phyloP scores from a whole-genome alignment of 2,329 filamentous ascomycete genomes.

The Fusarium ambrosium region DNA sequence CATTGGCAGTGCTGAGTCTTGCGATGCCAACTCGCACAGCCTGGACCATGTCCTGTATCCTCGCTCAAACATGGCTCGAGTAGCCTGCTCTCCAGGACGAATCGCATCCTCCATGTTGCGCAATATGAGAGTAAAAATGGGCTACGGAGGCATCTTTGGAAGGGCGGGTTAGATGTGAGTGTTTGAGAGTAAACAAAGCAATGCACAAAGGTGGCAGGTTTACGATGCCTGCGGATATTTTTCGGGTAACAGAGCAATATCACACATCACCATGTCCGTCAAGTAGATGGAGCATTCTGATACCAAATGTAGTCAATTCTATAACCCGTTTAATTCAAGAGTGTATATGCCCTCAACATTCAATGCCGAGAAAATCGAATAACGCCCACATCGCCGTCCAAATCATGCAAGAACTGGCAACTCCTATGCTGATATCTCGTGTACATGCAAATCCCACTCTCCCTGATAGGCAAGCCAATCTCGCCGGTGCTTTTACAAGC shows the following conservation, averaged over 20 bases:
- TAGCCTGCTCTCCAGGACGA: background rate
- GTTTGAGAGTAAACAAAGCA: background rate
- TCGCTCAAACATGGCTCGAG: too few relatives aligned
- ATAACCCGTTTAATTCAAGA: background rate
- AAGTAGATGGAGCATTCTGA: background rate
- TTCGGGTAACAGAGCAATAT: background rate
- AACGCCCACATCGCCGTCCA: background rate
- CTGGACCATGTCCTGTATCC: background rate
- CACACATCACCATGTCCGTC: background rate
- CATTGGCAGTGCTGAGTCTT: background rate
- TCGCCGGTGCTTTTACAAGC: background rate
- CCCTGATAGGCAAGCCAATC: background rate
- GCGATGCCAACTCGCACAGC: background rate
- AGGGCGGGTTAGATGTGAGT: background rate
- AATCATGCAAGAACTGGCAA: background rate
- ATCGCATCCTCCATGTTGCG: background rate
- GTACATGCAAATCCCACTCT: background rate
- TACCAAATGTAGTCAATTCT: background rate
- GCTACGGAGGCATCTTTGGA: background rate
- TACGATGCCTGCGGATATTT: background rate
- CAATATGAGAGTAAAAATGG: background rate
- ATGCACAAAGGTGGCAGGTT: background rate
- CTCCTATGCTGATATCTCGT: background rate
- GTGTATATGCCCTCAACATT: background rate
- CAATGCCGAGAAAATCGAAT: background rate